Conservation (phyloP, 148 eudicot genomes). For the Beta vulgaris region DNA sequence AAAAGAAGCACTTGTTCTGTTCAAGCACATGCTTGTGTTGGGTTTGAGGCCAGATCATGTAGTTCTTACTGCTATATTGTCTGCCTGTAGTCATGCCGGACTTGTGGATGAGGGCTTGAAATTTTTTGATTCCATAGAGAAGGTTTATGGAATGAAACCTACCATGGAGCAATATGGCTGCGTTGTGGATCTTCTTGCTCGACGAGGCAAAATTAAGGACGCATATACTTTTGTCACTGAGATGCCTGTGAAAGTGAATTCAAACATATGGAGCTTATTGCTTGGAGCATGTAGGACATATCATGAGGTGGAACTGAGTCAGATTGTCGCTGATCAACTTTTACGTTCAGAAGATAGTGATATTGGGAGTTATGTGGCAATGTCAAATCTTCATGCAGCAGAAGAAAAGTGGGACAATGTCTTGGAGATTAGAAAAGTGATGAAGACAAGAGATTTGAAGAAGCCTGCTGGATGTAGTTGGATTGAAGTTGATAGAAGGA, state of each 20-base stretch:
- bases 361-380: conserved; percentile 55
- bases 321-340: conserved; percentile 48
- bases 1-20: conserved; percentile 49
- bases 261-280: conserved; percentile 59
- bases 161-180: conserved; percentile 70
- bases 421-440: conserved; percentile 52
- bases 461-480: conserved; percentile 70
- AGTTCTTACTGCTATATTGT: conserved; percentile 49
- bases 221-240: conserved; percentile 52
- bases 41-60: conserved; percentile 63
- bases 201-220: conserved; percentile 59
- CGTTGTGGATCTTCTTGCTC: conserved; percentile 73
- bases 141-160: conserved; percentile 38
- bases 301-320: conserved; percentile 55
- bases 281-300: conserved; percentile 63
- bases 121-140: conserved; percentile 54
- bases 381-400: conserved; percentile 70
- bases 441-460: conserved; percentile 48
- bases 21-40: conserved; percentile 45
- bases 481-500: conserved; percentile 55
- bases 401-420: conserved; percentile 74
- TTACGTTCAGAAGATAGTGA: conserved; percentile 35
- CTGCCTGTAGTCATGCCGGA: conserved; percentile 78
- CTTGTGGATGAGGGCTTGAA: conserved; percentile 59
- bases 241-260: conserved; percentile 61